A percentile compares a stretch with the other conserved stretches of the same genome.
These are phyloP conservation scores for Fagus sylvatica DNA, from an alignment of 306 rosid species.

Conservation along the genomic window DNA sequence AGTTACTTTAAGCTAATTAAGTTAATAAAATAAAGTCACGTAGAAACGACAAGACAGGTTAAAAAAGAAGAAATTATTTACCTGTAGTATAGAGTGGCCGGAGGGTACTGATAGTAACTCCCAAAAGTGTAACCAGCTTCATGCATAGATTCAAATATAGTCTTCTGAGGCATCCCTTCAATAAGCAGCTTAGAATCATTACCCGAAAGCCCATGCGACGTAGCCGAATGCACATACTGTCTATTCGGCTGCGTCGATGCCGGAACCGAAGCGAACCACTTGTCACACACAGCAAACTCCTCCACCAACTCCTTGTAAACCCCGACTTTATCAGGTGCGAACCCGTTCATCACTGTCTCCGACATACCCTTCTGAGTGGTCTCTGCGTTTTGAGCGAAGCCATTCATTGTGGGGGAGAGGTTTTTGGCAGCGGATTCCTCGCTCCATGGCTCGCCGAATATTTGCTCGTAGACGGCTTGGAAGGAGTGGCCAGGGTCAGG, in stretches of 20 bases:
- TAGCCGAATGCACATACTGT: slow-evolving; percentile 74
- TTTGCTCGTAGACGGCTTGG: slow-evolving; percentile 75
- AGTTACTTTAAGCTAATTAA: no score
- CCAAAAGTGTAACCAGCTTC: slow-evolving; percentile 67
- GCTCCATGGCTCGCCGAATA: slow-evolving; percentile 74
- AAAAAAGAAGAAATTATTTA: background rate
- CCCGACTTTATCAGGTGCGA: slow-evolving; percentile 50
- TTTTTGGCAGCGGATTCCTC: slow-evolving; percentile 46
- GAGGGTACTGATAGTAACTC: slow-evolving; percentile 59
- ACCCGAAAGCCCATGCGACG: slow-evolving; percentile 63
- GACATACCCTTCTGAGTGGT: slow-evolving; percentile 33
- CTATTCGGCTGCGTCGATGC: slow-evolving; percentile 82
- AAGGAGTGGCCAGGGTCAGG: slow-evolving; percentile 82
- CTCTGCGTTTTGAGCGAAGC: slow-evolving; percentile 66
- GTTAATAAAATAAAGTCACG: no score
- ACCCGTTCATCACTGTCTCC: slow-evolving; percentile 73
- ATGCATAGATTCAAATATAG: slow-evolving; percentile 72
- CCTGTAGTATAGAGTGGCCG: slow-evolving; percentile 75
- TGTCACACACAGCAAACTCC: slow-evolving; percentile 76
- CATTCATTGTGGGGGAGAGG: slow-evolving; percentile 53
- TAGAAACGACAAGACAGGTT: no score
- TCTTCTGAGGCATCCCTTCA: slow-evolving; percentile 77
- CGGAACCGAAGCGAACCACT: slow-evolving; percentile 82
- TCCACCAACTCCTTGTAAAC: slow-evolving; percentile 51
- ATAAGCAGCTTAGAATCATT: slow-evolving; percentile 51